phyloP scores from a whole-genome alignment of 2,329 filamentous ascomycete genomes.

The Monilinia aucupariae region DNA sequence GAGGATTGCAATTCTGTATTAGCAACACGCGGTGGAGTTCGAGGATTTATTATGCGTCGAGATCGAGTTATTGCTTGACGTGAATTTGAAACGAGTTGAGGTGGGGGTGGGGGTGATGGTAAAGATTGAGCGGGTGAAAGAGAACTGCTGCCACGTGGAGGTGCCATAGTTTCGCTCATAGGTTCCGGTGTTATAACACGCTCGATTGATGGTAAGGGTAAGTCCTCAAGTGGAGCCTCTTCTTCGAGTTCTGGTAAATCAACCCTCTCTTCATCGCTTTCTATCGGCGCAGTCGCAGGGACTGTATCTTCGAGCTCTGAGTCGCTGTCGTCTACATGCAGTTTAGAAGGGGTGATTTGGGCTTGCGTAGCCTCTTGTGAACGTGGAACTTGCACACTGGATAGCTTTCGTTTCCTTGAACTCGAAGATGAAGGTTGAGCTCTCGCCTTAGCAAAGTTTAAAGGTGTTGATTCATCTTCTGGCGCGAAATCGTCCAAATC shows the following conservation, averaged over 20 bases:
- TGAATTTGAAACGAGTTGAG: slow-evolving; percentile 17
- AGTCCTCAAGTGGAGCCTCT: slow-evolving; percentile 17
- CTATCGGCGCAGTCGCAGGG: slow-evolving; percentile 25
- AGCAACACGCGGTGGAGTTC: slow-evolving; percentile 28
- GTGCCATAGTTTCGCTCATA: slow-evolving; percentile 35
- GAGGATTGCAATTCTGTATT: slow-evolving; percentile 25
- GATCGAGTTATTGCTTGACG: slow-evolving; percentile 22
- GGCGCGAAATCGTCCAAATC: slow-evolving; percentile 49
- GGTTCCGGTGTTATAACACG: slow-evolving; percentile 28
- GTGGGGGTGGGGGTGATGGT: slow-evolving; percentile 24
- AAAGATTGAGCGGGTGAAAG: slow-evolving; percentile 24
- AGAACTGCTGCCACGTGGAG: slow-evolving; percentile 33
- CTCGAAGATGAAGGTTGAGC: slow-evolving; percentile 26
- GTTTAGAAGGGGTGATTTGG: slow-evolving; percentile 25
- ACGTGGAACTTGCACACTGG: slow-evolving; percentile 30
- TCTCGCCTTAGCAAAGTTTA: slow-evolving; percentile 44
- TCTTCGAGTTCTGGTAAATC: slow-evolving; percentile 10
- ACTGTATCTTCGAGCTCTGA: slow-evolving; percentile 25
- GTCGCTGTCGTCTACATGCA: slow-evolving; percentile 11
- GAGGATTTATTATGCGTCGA: slow-evolving; percentile 25
- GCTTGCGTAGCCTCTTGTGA: slow-evolving; percentile 19
- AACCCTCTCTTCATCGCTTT: slow-evolving; percentile 21
- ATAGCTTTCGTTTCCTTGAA: slow-evolving; percentile 50
- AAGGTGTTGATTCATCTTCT: slow-evolving; percentile 63
- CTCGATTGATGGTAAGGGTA: slow-evolving; percentile 26